These are phyloP conservation scores for Coemansia sp. DNA, from an alignment of 192 early-diverging fungal genomes.

Conservation along the genomic window DNA sequence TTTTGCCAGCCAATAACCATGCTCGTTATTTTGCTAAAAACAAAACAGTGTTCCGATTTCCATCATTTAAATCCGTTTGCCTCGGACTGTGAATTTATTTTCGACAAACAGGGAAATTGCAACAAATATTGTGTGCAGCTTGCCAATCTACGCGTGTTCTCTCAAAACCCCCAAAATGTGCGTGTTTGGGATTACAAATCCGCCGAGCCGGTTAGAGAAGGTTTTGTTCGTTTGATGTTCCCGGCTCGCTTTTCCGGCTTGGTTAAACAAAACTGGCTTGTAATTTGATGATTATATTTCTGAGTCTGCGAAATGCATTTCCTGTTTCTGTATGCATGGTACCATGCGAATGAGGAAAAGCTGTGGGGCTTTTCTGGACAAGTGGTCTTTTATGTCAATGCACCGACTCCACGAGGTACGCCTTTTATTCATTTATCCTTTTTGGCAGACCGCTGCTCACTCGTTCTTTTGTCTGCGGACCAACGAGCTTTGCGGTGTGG, in stretches of 20 bases:
- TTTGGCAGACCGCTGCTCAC: no score
- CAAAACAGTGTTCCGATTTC: slow-evolving; percentile 5
- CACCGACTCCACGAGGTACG: no score
- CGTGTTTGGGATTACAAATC: not conserved
- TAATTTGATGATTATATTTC: not conserved
- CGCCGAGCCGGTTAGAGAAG: not conserved
- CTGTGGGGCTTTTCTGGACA: no score
- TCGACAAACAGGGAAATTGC: not conserved
- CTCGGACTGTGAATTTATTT: not conserved
- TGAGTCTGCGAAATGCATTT: not conserved
- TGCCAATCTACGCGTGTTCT: not conserved
- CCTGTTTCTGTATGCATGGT: not conserved
- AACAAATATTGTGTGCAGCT: not conserved
- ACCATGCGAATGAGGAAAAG: no score
- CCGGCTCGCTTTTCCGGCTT: not conserved
- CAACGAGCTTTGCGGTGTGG: no score
- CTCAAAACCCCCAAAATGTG: not conserved
- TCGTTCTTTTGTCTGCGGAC: no score
- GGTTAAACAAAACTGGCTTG: not conserved
- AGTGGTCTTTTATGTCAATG: no score
- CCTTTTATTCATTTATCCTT: no score
- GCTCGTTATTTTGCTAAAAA: not conserved
- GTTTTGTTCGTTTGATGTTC: not conserved
- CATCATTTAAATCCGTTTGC: not conserved
- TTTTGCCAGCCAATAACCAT: slow-evolving; percentile 18